Evolutionary conservation across 176 grass and related monocot species (phyloP).

Genomic region (Themeda triandra): DNA sequence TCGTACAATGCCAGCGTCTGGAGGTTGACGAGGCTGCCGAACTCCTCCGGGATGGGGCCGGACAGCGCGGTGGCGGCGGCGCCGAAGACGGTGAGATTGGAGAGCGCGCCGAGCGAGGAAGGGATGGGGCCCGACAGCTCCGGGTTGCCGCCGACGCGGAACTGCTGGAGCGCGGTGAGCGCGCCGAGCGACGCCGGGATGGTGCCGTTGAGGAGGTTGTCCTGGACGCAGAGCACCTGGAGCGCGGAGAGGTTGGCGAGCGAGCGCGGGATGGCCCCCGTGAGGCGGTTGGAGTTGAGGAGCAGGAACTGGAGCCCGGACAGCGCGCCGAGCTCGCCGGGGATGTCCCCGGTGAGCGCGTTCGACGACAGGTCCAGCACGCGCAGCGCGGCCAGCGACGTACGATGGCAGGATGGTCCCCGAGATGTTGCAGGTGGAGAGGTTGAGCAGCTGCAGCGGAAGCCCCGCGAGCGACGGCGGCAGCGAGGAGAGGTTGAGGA

Average conservation of each 20-base stretch:
- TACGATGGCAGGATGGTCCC: slow-evolving; percentile 54
- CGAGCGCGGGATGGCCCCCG: slow-evolving; percentile 55
- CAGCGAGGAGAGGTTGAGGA: slow-evolving; percentile 85
- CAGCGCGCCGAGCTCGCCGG: slow-evolving; percentile 47
- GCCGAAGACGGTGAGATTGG: slow-evolving; percentile 94
- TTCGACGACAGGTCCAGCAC: slow-evolving; percentile 92
- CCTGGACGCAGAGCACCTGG: slow-evolving; percentile 92
- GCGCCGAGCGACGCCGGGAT: slow-evolving; percentile 77
- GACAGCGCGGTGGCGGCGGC: slow-evolving; percentile 80
- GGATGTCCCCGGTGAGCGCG: slow-evolving; percentile 66
- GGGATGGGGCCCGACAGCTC: slow-evolving; percentile 62
- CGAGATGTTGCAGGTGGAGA: slow-evolving; percentile 89
- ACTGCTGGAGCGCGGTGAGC: slow-evolving; percentile 75
- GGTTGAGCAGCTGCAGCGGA: slow-evolving; percentile 90
- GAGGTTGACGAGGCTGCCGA: slow-evolving; percentile 75
- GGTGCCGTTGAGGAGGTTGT: slow-evolving; percentile 86
- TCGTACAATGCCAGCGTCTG: slow-evolving; percentile 83
- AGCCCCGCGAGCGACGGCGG: slow-evolving; percentile 63
- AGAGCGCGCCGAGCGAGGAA: slow-evolving; percentile 54
- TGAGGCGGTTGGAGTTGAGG: slow-evolving; percentile 85
- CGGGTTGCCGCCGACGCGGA: slow-evolving; percentile 82
- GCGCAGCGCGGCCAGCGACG: slow-evolving; percentile 54
- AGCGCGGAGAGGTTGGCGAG: slow-evolving; percentile 71
- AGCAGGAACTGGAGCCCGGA: slow-evolving; percentile 77
- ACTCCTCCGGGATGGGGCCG: slow-evolving; percentile 67